These are phyloP conservation scores for Ceriops zippeliana DNA, from an alignment of 345 rosid species.

Conservation along the genomic window DNA sequence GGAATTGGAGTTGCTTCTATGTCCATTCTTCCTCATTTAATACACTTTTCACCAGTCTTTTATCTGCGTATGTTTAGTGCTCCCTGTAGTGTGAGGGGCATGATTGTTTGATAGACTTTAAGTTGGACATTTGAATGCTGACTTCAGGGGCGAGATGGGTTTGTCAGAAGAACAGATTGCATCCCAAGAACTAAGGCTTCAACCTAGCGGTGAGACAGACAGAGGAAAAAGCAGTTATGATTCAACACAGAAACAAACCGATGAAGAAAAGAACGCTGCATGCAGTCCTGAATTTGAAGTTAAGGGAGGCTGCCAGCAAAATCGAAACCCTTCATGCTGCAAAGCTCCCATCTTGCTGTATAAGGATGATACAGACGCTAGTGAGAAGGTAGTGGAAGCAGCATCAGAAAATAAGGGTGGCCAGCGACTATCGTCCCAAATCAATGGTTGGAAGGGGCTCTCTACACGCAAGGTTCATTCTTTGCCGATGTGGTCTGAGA, in stretches of 20 bases:
- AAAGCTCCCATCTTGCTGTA: constrained; percentile 34
- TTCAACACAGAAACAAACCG: constrained; percentile 26
- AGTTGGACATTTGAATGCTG: constrained; percentile 9
- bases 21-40: not conserved
- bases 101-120: not conserved
- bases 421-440: constrained; percentile 30
- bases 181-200: constrained; percentile 56
- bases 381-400: constrained; percentile 24
- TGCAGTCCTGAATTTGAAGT: constrained; percentile 35
- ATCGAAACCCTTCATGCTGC: constrained; percentile 53
- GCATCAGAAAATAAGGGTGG: constrained; percentile 43
- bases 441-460: constrained; percentile 39
- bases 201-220: constrained; percentile 32
- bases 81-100: not conserved
- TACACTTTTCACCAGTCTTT: not conserved
- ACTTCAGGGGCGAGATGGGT: constrained; percentile 88
- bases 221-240: constrained; percentile 26
- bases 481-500: constrained; percentile 70
- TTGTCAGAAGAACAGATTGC: constrained; percentile 61
- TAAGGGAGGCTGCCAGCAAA: constrained; percentile 59
- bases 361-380: constrained; percentile 18
- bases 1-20: not conserved
- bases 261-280: constrained; percentile 18
- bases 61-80: not conserved
- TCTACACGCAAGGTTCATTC: constrained; percentile 38